A percentile compares a stretch with the other conserved stretches of the same genome.
Conservation (phyloP, 495 filamentous ascomycete species). For the Aspergillus sparsus region DNA sequence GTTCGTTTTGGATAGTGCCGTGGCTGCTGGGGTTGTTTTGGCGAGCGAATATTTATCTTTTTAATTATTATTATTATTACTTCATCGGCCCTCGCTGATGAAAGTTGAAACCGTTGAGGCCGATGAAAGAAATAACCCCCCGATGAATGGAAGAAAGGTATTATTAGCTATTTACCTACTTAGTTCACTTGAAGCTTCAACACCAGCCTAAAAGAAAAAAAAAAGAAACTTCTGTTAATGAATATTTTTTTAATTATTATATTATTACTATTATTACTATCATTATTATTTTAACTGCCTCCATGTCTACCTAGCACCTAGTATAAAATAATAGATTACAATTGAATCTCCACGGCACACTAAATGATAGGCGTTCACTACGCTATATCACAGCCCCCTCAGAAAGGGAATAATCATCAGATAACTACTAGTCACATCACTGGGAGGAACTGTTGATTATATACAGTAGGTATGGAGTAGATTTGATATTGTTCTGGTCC, state of each 20-base stretch:
- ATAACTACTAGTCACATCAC: no score
- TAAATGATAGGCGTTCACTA: no score
- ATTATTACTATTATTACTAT: not conserved
- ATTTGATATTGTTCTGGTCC: slow-evolving; percentile 1
- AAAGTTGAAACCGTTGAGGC: not conserved
- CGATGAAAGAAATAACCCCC: not conserved
- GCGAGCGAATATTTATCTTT: slow-evolving; percentile 6
- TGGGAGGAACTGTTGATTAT: not conserved
- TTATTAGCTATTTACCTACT: not conserved
- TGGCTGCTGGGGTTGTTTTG: slow-evolving; percentile 3
- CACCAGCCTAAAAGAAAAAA: not conserved
- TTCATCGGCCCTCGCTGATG: not conserved
- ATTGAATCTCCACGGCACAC: no score
- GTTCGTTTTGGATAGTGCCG: slow-evolving; percentile 15
- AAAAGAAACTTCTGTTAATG: not conserved
- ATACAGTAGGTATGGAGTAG: not conserved
- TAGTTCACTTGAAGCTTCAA: not conserved
- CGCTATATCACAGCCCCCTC: no score
- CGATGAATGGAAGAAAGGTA: not conserved
- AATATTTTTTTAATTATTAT: not conserved
- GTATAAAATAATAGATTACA: no score
- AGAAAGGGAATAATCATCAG: no score
- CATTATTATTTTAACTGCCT: not conserved
- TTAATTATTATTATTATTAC: not conserved
- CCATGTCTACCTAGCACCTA: no score